A percentile compares a stretch with the other conserved stretches of the same genome.
Evolutionary conservation across 768 basidiomycete species (phyloP).

Genomic region (Lyophyllum decastes): DNA sequence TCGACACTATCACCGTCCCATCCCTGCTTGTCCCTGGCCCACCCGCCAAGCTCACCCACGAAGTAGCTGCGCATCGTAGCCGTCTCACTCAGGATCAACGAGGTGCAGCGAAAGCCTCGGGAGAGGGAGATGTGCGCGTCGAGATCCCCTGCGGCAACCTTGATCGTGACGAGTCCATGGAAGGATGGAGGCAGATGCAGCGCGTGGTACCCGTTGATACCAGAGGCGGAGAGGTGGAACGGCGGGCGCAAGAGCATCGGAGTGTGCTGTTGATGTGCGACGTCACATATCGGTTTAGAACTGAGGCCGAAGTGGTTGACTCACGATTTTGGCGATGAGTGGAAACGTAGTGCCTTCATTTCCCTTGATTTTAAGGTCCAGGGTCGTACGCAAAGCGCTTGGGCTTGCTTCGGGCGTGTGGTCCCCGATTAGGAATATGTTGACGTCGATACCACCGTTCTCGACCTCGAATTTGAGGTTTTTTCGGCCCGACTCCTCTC

Average conservation of each 20-base stretch:
- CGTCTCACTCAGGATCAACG: constrained; percentile 37
- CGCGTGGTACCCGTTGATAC: constrained; percentile 30
- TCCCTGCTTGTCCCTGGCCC: constrained; percentile 18
- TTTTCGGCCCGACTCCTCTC: constrained; percentile 30
- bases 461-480: constrained; percentile 42
- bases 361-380: constrained; percentile 32
- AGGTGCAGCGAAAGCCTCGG: constrained; percentile 22
- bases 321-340: constrained; percentile 39
- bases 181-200: constrained; percentile 45
- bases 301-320: constrained; percentile 5
- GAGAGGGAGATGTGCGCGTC: constrained; percentile 37
- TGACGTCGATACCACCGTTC: constrained; percentile 41
- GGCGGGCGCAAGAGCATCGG: constrained; percentile 34
- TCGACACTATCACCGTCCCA: constrained; percentile 29
- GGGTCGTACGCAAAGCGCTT: constrained; percentile 24
- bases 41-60: constrained; percentile 31
- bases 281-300: neutral
- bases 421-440: constrained; percentile 37
- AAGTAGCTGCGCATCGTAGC: constrained; percentile 33
- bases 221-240: constrained; percentile 30
- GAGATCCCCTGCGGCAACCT: constrained; percentile 37
- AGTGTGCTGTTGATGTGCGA: constrained; percentile 30
- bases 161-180: constrained; percentile 38
- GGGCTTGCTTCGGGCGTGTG: neutral
- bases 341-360: constrained; percentile 27